Evolutionary conservation across 495 filamentous ascomycete species (phyloP).

Genomic region (Platismatia glauca): DNA sequence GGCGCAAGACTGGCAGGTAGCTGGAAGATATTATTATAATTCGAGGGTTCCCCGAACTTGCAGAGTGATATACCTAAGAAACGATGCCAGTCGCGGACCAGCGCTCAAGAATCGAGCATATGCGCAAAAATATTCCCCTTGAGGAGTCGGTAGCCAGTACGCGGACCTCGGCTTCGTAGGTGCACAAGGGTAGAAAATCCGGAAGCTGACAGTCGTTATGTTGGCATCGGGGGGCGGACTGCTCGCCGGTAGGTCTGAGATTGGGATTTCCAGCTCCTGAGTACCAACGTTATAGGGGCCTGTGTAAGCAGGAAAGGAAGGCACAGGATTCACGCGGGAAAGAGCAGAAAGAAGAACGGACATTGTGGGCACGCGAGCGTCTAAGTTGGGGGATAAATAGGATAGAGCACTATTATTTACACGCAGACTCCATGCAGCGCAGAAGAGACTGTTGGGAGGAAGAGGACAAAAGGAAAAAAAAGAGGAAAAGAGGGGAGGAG

Average conservation of each 20-base stretch:
- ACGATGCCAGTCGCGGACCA: conserved; percentile 23
- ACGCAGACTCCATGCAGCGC: background rate
- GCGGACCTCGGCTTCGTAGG: conserved; percentile 35
- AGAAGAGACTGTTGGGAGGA: background rate
- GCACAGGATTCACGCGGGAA: conserved; percentile 28
- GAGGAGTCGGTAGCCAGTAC: conserved; percentile 65
- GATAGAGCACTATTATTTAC: background rate
- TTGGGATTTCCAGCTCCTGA: conserved; percentile 64
- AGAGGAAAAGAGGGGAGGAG: background rate
- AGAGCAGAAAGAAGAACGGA: conserved; percentile 15
- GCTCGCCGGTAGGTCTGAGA: conserved; percentile 46
- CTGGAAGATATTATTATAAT: conserved; percentile 27
- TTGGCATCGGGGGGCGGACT: conserved; percentile 39
- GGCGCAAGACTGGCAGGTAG: conserved; percentile 45
- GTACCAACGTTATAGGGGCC: conserved; percentile 69
- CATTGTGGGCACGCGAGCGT: conserved; percentile 8
- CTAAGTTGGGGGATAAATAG: background rate
- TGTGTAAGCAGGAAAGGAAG: conserved; percentile 57
- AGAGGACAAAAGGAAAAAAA: background rate
- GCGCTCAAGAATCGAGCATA: conserved; percentile 61
- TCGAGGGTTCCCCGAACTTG: too few relatives aligned
- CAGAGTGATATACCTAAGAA: conserved; percentile 7
- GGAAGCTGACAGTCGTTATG: conserved; percentile 60
- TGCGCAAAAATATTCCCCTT: conserved; percentile 55
- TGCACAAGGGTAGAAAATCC: conserved; percentile 64